phyloP scores from a whole-genome alignment of 2,329 filamentous ascomycete genomes.

The Clonostachys rhizophaga region DNA sequence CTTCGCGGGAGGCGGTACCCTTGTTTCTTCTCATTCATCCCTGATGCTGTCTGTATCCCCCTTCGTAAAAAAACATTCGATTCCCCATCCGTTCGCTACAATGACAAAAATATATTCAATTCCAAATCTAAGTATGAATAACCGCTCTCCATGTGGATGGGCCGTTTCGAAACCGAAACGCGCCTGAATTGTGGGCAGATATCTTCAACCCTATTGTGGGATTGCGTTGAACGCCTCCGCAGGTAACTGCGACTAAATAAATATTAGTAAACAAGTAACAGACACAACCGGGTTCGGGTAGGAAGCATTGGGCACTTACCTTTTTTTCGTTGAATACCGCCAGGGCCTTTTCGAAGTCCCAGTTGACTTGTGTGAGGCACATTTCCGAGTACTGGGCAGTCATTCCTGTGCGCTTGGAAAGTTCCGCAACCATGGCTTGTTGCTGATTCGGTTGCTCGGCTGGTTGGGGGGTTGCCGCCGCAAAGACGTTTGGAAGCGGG shows the following conservation, averaged over 20 bases:
- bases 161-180: no score
- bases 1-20: no score
- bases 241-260: slow-evolving; percentile 13
- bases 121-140: no score
- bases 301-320: slow-evolving; percentile 36
- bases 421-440: slow-evolving; percentile 67
- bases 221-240: slow-evolving; percentile 13
- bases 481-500: slow-evolving; percentile 38
- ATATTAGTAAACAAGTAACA: background rate
- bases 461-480: slow-evolving; percentile 11
- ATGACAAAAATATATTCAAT: no score
- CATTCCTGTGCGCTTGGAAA: slow-evolving; percentile 77
- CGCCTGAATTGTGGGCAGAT: no score
- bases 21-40: no score
- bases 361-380: slow-evolving; percentile 74
- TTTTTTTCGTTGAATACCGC: slow-evolving; percentile 72
- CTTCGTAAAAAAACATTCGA: no score
- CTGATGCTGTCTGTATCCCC: no score
- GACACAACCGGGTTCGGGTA: background rate
- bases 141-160: no score
- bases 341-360: slow-evolving; percentile 74
- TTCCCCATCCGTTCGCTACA: no score
- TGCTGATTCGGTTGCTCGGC: slow-evolving; percentile 36
- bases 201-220: no score
- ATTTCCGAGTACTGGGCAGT: slow-evolving; percentile 72